Evolutionary conservation across 2,329 filamentous ascomycete genomes (phyloP).

Genomic region (Fusarium verrucosum): DNA sequence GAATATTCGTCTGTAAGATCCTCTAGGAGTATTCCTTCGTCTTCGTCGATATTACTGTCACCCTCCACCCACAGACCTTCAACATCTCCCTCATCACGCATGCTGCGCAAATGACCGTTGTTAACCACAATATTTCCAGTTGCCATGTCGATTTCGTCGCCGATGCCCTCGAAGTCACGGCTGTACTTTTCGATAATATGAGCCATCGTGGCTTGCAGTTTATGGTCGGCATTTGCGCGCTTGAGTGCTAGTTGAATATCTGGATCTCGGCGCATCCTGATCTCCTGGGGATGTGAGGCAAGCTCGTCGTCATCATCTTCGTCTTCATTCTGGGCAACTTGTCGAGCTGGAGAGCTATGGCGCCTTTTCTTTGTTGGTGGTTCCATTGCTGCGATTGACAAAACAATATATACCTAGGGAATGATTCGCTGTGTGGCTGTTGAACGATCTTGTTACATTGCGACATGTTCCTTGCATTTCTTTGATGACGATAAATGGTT

Average conservation of each 20-base stretch:
- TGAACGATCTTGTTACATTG: neutral
- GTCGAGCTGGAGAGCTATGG: slow-evolving; percentile 54
- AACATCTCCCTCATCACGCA: slow-evolving; percentile 65
- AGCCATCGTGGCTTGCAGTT: slow-evolving; percentile 85
- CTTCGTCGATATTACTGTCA: slow-evolving; percentile 49
- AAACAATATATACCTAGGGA: neutral
- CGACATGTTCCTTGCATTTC: neutral
- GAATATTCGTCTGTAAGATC: slow-evolving; percentile 44
- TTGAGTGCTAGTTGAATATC: slow-evolving; percentile 64
- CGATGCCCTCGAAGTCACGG: slow-evolving; percentile 81
- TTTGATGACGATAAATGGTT: slow-evolving; percentile 32
- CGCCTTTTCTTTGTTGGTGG: slow-evolving; percentile 68
- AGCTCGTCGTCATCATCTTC: slow-evolving; percentile 57
- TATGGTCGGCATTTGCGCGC: slow-evolving; percentile 72
- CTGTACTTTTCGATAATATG: slow-evolving; percentile 89
- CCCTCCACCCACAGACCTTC: slow-evolving; percentile 45
- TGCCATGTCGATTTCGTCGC: slow-evolving; percentile 87
- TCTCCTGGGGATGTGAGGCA: slow-evolving; percentile 57
- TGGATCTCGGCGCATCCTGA: slow-evolving; percentile 49
- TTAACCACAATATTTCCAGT: slow-evolving; percentile 87
- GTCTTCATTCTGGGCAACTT: slow-evolving; percentile 44
- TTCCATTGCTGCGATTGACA: slow-evolving; percentile 59
- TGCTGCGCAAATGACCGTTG: slow-evolving; percentile 80
- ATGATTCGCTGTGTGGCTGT: neutral
- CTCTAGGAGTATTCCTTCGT: slow-evolving; percentile 49